Conservation (phyloP, 352 stramenopile genomes). For the Elongisporangium senticosum region DNA sequence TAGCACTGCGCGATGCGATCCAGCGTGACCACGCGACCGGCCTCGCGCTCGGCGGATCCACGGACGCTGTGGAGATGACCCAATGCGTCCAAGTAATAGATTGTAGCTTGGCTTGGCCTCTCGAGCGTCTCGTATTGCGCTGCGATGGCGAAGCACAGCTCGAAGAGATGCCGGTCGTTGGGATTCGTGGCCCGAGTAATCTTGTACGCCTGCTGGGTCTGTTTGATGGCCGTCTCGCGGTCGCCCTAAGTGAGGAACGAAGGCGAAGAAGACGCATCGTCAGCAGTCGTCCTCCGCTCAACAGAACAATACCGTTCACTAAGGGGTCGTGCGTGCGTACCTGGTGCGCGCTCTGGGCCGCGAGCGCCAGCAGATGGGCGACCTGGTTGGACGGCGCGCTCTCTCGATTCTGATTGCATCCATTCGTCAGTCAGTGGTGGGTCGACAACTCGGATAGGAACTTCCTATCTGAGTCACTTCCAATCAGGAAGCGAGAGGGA, state of each 20-base stretch:
- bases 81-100: conserved; percentile 69
- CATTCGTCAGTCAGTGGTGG: conserved; percentile 4
- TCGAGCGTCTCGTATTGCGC: conserved; percentile 64
- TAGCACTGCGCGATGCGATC: conserved; percentile 78
- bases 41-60: conserved; percentile 20
- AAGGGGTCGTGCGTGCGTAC: conserved; percentile 8
- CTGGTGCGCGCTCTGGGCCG: conserved; percentile 39
- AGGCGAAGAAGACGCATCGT: neutral
- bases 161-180: conserved; percentile 71
- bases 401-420: conserved; percentile 44
- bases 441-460: neutral
- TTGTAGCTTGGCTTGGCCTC: conserved; percentile 32
- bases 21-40: conserved; percentile 59
- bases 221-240: conserved; percentile 45
- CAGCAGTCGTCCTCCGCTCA: neutral
- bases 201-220: conserved; percentile 63
- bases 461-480: too few relatives aligned
- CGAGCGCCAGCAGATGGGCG: conserved; percentile 37
- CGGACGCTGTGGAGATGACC: conserved; percentile 34
- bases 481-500: too few relatives aligned
- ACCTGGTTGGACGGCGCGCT: conserved; percentile 49
- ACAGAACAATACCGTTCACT: neutral
- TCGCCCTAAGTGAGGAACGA: conserved; percentile 20
- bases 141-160: conserved; percentile 68
- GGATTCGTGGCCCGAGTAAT: conserved; percentile 59